These are phyloP conservation scores for Blastomyces emzantsi DNA, from an alignment of 2,329 filamentous ascomycete species.

Conservation along the genomic window DNA sequence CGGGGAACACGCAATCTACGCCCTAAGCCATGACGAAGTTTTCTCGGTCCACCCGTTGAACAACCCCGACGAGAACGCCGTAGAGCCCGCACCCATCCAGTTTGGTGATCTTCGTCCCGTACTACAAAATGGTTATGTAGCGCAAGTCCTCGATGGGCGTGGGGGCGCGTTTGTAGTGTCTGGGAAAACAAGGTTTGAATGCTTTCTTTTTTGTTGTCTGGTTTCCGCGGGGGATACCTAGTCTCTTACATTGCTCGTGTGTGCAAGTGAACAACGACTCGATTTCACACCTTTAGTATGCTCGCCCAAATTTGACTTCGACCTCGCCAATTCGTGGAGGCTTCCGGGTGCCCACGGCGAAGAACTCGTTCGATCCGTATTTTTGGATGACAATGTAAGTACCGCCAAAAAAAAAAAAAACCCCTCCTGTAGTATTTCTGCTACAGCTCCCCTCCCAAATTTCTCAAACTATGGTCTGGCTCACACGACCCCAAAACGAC, in stretches of 20 bases:
- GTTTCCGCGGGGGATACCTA: not conserved
- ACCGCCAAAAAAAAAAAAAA: too few relatives aligned
- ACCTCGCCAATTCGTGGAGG: conserved; percentile 33
- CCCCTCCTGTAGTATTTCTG: not conserved
- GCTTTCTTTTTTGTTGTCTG: not conserved
- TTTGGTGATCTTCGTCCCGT: conserved; percentile 50
- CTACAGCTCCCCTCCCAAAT: not conserved
- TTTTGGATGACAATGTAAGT: conserved; percentile 37
- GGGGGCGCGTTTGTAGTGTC: conserved; percentile 39
- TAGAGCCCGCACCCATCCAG: conserved; percentile 37
- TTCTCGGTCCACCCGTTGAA: conserved; percentile 50
- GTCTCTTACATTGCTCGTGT: conserved; percentile 1
- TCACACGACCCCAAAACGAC: not conserved
- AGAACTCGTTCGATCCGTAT: conserved; percentile 40
- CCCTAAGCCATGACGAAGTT: conserved; percentile 54
- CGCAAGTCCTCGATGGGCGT: conserved; percentile 42
- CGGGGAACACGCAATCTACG: conserved; percentile 44
- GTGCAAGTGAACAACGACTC: conserved; percentile 31
- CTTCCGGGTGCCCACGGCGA: conserved; percentile 41
- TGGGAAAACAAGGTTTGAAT: conserved; percentile 42
- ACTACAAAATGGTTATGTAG: conserved; percentile 51
- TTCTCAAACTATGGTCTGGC: not conserved
- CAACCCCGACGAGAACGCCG: conserved; percentile 41
- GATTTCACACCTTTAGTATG: conserved; percentile 35
- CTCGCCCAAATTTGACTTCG: conserved; percentile 32